Evolutionary conservation across 495 filamentous ascomycete species (phyloP).

Genomic region (Neurospora terricola): DNA sequence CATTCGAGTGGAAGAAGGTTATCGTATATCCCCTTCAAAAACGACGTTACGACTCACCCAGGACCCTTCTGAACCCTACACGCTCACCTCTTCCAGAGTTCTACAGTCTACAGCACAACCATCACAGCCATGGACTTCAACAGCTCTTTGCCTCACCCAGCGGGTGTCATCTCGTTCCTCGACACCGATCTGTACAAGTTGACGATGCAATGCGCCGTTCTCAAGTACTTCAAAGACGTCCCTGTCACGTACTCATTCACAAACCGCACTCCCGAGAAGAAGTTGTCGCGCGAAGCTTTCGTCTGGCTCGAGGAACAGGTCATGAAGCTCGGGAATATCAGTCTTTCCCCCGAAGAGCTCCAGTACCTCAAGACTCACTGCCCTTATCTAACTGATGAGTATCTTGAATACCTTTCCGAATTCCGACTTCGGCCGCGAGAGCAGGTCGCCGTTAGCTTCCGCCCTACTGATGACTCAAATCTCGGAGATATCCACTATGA

Average conservation of each 20-base stretch:
- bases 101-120: not conserved
- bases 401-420: slow-evolving; percentile 67
- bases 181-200: slow-evolving; percentile 98
- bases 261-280: slow-evolving; percentile 90
- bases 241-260: slow-evolving; percentile 87
- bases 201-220: slow-evolving; percentile 94
- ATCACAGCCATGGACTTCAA: slow-evolving; percentile 40
- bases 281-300: slow-evolving; percentile 72
- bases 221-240: slow-evolving; percentile 80
- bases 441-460: slow-evolving; percentile 66
- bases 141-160: slow-evolving; percentile 45
- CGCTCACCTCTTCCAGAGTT: not conserved
- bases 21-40: not conserved
- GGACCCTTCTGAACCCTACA: not conserved
- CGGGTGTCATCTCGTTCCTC: slow-evolving; percentile 80
- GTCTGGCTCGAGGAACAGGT: slow-evolving; percentile 79
- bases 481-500: slow-evolving; percentile 63
- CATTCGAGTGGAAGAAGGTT: not conserved
- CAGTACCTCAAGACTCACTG: slow-evolving; percentile 69
- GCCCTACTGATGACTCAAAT: slow-evolving; percentile 56
- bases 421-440: slow-evolving; percentile 74
- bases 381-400: slow-evolving; percentile 66
- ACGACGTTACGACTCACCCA: not conserved
- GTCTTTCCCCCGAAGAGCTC: slow-evolving; percentile 66
- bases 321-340: slow-evolving; percentile 67